A percentile compares a stretch with the other conserved stretches of the same genome.
Conservation (phyloP, 495 filamentous ascomycete species). For the Neurospora cerealis region DNA sequence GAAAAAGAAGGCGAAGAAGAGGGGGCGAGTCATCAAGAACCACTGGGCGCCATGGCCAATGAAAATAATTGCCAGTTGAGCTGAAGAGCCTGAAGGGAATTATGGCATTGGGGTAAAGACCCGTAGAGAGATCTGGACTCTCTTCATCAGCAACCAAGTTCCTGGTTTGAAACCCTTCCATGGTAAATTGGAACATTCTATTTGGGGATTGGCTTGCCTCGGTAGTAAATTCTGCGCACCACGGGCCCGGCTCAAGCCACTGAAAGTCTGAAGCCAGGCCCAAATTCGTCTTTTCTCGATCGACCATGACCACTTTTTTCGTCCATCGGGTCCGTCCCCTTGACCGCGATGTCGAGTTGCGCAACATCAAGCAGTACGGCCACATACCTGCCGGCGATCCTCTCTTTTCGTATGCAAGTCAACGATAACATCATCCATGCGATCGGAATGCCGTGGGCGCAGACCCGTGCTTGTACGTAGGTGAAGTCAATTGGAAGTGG, state of each 20-base stretch:
- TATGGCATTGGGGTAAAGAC: not conserved
- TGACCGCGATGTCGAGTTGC: not conserved
- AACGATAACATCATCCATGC: not conserved
- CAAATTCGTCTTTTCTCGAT: not conserved
- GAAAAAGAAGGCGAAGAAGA: not conserved
- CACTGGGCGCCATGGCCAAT: not conserved
- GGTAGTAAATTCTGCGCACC: not conserved
- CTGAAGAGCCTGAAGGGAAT: not conserved
- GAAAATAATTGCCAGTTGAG: not conserved
- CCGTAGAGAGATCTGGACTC: not conserved
- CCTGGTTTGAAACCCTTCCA: not conserved
- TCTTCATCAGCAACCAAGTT: not conserved
- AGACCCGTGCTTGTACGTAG: not conserved
- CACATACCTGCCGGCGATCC: not conserved
- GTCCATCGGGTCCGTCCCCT: not conserved
- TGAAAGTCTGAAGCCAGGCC: not conserved
- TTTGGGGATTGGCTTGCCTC: not conserved
- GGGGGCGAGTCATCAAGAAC: not conserved
- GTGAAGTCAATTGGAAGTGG: not conserved
- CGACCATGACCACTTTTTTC: not conserved
- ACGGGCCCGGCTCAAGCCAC: not conserved
- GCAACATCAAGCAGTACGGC: not conserved
- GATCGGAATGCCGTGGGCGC: not conserved
- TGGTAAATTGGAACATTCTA: not conserved
- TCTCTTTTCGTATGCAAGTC: not conserved